Evolutionary conservation across 129 eudicot species (phyloP), one percentile per base, ranked within the genome.

Genomic region (Pseudognaphalium luteoalbum): DNA sequence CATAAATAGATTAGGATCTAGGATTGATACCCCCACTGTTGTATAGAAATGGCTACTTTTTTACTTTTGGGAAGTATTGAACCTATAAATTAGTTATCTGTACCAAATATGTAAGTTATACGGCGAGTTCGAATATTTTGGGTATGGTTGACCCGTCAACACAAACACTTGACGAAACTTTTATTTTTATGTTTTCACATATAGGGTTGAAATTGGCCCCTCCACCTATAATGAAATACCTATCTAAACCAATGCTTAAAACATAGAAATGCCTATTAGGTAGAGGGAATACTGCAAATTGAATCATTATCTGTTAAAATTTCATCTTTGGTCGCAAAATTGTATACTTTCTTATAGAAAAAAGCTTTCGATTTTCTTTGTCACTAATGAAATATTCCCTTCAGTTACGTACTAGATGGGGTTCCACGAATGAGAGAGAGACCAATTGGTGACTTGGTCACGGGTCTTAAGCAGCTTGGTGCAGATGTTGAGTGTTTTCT

Each of bases 391-490:
- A 19, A 28, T 41, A 62, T 62, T 21, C 1, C 34, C 74, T 82
- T 70, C 88, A 94, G 98, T 77, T 94, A 94, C 66, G 79, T 94
- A 39, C 90, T 94, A 75, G 98, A 94, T 80, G 98, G 98, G 56
- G 98, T 94, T 61, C 97, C 97, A 39, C 88, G 98, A 42, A 94
- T 94, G 98, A 91, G 98, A 74, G 98, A 94, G 92, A 88, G 98
- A 74, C 98, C 98, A 3, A 94, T 94, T 79, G 97, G 96, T 71
- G 98, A 94, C 74, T 80, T 94, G 80, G 97, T 94, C 57, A 83
- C 86, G 5, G 98, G 98, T 81, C 93, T 94, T 35, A 86, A 94
- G 88, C 98, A 94, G 85, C 97, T 94, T 42, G 99, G 99, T 59
- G 93, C 97, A 63, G 92, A 94, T 70, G 97, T 89, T 51, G 99